Conservation (phyloP, 2,329 filamentous ascomycete genomes). For the Dothistroma pini region DNA sequence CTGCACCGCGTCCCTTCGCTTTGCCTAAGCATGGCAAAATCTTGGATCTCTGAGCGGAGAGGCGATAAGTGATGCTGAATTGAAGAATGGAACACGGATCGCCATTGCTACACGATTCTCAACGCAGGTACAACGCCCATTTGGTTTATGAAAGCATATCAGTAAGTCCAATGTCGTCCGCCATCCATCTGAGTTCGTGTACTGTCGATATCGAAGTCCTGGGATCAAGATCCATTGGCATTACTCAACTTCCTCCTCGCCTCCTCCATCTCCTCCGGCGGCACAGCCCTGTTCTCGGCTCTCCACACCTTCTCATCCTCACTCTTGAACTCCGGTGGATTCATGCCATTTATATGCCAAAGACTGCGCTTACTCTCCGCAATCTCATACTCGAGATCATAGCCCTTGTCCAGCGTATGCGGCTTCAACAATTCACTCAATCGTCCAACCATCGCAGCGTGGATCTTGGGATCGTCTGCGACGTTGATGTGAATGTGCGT, state of each 20-base stretch:
- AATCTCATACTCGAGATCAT: constrained; percentile 45
- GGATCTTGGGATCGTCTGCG: constrained; percentile 12
- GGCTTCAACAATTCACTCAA: constrained; percentile 40
- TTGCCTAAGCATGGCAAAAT: too few species aligned
- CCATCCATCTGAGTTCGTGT: too few species aligned
- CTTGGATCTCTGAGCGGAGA: too few species aligned
- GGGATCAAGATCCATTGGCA: neutral
- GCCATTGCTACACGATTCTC: too few species aligned
- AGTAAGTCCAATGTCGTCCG: too few species aligned
- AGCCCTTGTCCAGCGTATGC: constrained; percentile 41
- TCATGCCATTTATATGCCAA: constrained; percentile 43
- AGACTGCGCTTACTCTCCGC: constrained; percentile 43
- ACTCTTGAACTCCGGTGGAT: constrained; percentile 24
- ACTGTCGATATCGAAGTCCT: too few species aligned
- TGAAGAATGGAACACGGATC: too few species aligned
- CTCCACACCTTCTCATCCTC: constrained; percentile 32
- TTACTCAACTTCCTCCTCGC: constrained; percentile 2
- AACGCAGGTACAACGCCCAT: too few species aligned
- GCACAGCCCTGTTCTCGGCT: constrained; percentile 18
- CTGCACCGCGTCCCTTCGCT: too few species aligned
- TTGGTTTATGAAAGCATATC: too few species aligned
- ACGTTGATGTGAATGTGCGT: constrained; percentile 34
- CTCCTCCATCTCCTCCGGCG: constrained; percentile 13
- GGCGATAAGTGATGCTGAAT: too few species aligned
- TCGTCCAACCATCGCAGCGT: constrained; percentile 19